Base-by-base conservation (phyloP, 2,329 filamentous ascomycete species). In the Fusarium sp. region DNA sequence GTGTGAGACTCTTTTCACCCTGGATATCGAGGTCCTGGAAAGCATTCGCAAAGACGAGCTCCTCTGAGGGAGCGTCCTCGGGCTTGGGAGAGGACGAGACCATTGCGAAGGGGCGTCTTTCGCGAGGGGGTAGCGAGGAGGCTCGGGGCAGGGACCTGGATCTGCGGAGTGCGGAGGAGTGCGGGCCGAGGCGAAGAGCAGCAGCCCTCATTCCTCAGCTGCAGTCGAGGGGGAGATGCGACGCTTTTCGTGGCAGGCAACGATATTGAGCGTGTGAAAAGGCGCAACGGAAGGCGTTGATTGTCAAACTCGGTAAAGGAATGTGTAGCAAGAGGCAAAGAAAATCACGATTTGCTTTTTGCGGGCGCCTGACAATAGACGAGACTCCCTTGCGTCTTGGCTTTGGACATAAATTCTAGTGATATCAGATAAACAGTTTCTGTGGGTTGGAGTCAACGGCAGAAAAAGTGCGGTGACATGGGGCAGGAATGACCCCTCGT, bases 381-480 rank as follows among this genome's bases (percentile, higher is more conserved):
- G 49, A 60, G 18, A 34, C 48, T 55, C 55, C 50, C 50, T 63
- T 55, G 28, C 59, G 40, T 42, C 46, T 50, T 49, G 22, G 20
- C 28, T 46, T 34, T 18, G n/a, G 50, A 49, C 45, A 61, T 50
- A 46, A 59, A 64, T 63, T 69, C 40, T 54, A 36, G 39, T 46
- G 66, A 67, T 56, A 69, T 63, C 52, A 22, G 42, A 49, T 54
- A 58, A 39, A 56, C 53, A 39, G 38, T 69, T 72, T 71, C 61
- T 72, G 70, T 71, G 66, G 69, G 64, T 60, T 58, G 59, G 55
- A 56, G 60, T 59, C 28, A 57, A 34, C 33, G 71, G 69, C 59
- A 59, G 69, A 76, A 75, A 11, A 72, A 67, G 69, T 67, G 76
- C 76, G 77, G 76, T 78, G 62, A 48, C 20, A 3, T 4, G 2